Evolutionary conservation across 371 early-diverging fungal species (phyloP).

Genomic region (Lichtheimia ramosa): DNA sequence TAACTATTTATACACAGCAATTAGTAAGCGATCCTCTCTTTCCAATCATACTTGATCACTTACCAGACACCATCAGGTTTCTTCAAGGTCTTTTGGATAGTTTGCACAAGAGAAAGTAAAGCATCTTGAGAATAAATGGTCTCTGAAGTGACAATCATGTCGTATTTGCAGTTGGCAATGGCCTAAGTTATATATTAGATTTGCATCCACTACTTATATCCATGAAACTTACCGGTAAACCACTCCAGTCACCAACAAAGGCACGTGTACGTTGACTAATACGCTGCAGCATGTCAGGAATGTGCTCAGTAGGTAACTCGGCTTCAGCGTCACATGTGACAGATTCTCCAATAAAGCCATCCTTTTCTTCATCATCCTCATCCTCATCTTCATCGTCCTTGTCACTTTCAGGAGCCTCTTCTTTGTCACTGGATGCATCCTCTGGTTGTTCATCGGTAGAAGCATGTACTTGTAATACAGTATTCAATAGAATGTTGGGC

Average conservation of each 20-base stretch:
- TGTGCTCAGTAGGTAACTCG: slow-evolving; percentile 44
- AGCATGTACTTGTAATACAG: slow-evolving; percentile 41
- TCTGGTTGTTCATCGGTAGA: slow-evolving; percentile 23
- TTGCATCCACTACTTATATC: neutral
- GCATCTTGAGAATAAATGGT: slow-evolving; percentile 85
- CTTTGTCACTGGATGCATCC: slow-evolving; percentile 20
- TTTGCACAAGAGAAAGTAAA: slow-evolving; percentile 55
- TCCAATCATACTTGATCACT: slow-evolving; percentile 15
- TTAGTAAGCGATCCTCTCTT: neutral
- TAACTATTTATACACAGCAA: slow-evolving; percentile 44
- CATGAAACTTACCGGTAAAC: slow-evolving; percentile 37
- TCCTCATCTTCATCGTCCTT: slow-evolving; percentile 38
- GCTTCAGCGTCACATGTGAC: slow-evolving; percentile 51
- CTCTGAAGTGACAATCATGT: slow-evolving; percentile 90
- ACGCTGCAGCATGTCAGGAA: slow-evolving; percentile 37
- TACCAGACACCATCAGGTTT: slow-evolving; percentile 72
- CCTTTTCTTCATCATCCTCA: slow-evolving; percentile 55
- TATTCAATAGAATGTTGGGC: slow-evolving; percentile 88
- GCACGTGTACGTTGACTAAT: slow-evolving; percentile 53
- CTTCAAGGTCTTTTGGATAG: slow-evolving; percentile 65
- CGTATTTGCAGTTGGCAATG: slow-evolving; percentile 52
- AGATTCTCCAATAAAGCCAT: slow-evolving; percentile 42
- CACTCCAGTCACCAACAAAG: slow-evolving; percentile 76
- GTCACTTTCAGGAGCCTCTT: slow-evolving; percentile 10
- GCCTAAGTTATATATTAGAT: neutral